Percentiles rank a stretch among this genome's conserved stretches.
Evolutionary conservation across 768 basidiomycete genomes (phyloP).

Genomic region (Fomitopsis serialis): DNA sequence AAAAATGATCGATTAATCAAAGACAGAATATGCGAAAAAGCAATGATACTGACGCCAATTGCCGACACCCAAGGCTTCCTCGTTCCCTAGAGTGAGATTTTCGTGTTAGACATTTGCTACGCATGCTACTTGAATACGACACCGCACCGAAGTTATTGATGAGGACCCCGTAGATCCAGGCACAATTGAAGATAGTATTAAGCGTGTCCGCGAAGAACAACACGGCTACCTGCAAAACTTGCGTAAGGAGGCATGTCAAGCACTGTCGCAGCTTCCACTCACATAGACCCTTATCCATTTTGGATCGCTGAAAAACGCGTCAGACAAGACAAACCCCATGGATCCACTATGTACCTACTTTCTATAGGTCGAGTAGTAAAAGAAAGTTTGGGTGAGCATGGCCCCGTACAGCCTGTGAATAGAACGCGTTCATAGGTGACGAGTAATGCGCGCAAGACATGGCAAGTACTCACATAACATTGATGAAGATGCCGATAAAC

Average conservation of each 20-base stretch:
- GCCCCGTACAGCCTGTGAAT: slow-evolving; percentile 23
- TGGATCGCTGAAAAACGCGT: slow-evolving; percentile 10
- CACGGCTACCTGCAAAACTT: slow-evolving; percentile 14
- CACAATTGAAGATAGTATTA: slow-evolving; percentile 18
- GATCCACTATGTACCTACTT: slow-evolving; percentile 5
- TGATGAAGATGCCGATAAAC: neutral
- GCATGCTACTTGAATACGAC: too few species aligned
- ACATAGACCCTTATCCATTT: slow-evolving; percentile 19
- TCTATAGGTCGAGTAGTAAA: slow-evolving; percentile 18
- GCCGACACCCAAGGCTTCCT: neutral
- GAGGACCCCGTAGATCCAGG: slow-evolving; percentile 14
- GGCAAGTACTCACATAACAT: neutral
- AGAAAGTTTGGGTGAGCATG: slow-evolving; percentile 28
- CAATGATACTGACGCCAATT: slow-evolving; percentile 6
- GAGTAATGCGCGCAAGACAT: neutral
- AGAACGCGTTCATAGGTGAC: neutral
- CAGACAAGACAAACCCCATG: neutral
- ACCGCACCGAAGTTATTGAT: slow-evolving; percentile 16
- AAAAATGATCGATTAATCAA: neutral
- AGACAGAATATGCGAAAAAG: neutral
- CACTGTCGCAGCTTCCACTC: neutral
- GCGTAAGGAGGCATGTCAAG: neutral
- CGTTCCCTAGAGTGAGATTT: neutral
- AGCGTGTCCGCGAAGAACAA: slow-evolving; percentile 15
- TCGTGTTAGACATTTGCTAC: too few species aligned